Conservation (phyloP, 2,329 filamentous ascomycete species). For the Diaporthe sp. region DNA sequence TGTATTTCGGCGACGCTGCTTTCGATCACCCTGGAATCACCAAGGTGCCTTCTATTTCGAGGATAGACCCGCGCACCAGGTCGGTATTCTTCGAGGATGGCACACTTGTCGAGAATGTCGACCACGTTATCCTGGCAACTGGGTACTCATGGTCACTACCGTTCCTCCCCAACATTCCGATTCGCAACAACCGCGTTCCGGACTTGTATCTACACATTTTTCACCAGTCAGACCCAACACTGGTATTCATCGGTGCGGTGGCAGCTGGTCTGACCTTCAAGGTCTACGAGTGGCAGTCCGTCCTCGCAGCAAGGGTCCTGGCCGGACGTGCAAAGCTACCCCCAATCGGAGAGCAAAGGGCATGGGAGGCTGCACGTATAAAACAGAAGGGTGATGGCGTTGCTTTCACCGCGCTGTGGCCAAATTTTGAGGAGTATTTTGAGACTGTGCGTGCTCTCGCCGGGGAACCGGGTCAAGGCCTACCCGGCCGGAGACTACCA, state of each 20-base stretch:
- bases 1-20: conserved; percentile 70
- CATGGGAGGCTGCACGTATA: conserved; percentile 71
- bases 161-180: conserved; percentile 66
- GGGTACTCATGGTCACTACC: conserved; percentile 75
- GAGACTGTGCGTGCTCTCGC: conserved; percentile 65
- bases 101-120: conserved; percentile 63
- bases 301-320: conserved; percentile 70
- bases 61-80: conserved; percentile 56
- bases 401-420: conserved; percentile 68
- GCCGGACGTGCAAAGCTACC: conserved; percentile 67
- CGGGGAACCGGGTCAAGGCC: conserved; percentile 56
- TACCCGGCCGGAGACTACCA: conserved; percentile 59
- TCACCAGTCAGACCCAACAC: conserved; percentile 64
- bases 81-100: conserved; percentile 70
- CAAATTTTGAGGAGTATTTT: conserved; percentile 75
- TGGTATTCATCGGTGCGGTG: conserved; percentile 71
- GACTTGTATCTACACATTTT: conserved; percentile 71
- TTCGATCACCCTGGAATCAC: conserved; percentile 70
- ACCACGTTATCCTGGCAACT: conserved; percentile 75
- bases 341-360: conserved; percentile 58
- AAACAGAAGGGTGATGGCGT: conserved; percentile 66
- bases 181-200: conserved; percentile 68
- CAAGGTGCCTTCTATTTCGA: conserved; percentile 61
- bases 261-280: conserved; percentile 73
- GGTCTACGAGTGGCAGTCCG: conserved; percentile 77